Evolutionary conservation across 768 basidiomycete species (phyloP).

Genomic region (Lenzites betulinus): DNA sequence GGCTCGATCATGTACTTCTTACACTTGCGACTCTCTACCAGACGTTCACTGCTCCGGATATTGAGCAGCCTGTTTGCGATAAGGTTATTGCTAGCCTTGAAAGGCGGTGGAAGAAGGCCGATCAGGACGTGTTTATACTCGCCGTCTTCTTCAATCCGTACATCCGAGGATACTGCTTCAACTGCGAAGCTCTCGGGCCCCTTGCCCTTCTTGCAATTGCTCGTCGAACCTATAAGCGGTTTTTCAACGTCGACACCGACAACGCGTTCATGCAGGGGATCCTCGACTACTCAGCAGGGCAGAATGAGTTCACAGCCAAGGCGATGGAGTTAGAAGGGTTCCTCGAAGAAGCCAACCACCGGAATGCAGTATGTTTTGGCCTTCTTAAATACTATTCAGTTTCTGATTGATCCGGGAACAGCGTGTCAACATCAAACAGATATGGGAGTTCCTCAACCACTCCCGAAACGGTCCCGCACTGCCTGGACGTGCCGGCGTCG

Average conservation of each 20-base stretch:
- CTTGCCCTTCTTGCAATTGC: neutral
- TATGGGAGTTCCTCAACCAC: too few relatives aligned
- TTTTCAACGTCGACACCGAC: neutral
- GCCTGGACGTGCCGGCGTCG: neutral
- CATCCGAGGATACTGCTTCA: conserved; percentile 13
- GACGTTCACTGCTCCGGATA: conserved; percentile 24
- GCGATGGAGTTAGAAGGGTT: too few relatives aligned
- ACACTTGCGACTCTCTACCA: conserved; percentile 1
- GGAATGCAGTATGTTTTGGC: too few relatives aligned
- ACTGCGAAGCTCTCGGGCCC: neutral
- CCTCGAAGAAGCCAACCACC: too few relatives aligned
- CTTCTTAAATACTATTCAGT: too few relatives aligned
- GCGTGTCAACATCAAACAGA: too few relatives aligned
- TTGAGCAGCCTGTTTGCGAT: conserved; percentile 14
- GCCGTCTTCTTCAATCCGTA: conserved; percentile 40
- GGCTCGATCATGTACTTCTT: neutral
- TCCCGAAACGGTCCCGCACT: neutral
- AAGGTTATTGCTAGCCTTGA: conserved; percentile 35
- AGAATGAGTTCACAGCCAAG: too few relatives aligned
- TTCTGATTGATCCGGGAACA: too few relatives aligned
- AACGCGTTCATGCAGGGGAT: neutral
- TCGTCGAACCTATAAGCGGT: neutral
- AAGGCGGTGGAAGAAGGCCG: conserved; percentile 32
- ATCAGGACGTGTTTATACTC: conserved; percentile 40
- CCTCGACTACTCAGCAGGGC: too few relatives aligned